phyloP scores from a whole-genome alignment of 768 basidiomycete genomes.

The Agaricus subrufescens region DNA sequence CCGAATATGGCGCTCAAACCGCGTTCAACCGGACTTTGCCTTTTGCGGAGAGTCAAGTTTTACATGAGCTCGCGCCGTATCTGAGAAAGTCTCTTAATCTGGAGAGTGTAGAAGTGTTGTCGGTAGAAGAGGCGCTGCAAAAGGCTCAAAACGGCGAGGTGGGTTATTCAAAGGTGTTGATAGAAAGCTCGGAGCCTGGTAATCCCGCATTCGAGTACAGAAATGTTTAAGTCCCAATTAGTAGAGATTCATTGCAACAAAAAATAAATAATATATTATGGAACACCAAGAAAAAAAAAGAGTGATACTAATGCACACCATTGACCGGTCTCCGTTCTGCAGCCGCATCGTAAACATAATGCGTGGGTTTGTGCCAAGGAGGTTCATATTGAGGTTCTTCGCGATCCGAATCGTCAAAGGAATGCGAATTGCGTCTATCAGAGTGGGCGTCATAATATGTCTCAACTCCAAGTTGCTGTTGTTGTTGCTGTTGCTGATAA shows the following conservation, averaged over 20 bases:
- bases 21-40: constrained; percentile 81
- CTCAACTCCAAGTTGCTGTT: background rate
- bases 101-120: constrained; percentile 64
- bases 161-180: constrained; percentile 63
- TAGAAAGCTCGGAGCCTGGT: constrained; percentile 87
- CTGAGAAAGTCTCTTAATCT: constrained; percentile 72
- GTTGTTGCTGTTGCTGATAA: background rate
- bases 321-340: constrained; percentile 55
- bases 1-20: constrained; percentile 64
- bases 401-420: constrained; percentile 8
- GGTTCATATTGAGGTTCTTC: constrained; percentile 21
- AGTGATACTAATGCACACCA: constrained; percentile 11
- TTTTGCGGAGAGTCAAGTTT: constrained; percentile 76
- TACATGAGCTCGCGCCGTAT: constrained; percentile 72
- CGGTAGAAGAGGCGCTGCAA: constrained; percentile 62
- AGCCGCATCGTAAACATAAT: constrained; percentile 90
- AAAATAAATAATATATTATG: no score
- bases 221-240: constrained; percentile 45
- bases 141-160: constrained; percentile 35
- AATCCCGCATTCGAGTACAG: constrained; percentile 83
- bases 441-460: background rate
- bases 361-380: constrained; percentile 44
- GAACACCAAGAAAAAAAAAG: no score
- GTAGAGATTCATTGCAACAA: no score
- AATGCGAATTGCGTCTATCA: constrained; percentile 1